These are phyloP conservation scores for Kalaharituber pfeilii DNA, from an alignment of 2,329 filamentous ascomycete species.

Conservation along the genomic window DNA sequence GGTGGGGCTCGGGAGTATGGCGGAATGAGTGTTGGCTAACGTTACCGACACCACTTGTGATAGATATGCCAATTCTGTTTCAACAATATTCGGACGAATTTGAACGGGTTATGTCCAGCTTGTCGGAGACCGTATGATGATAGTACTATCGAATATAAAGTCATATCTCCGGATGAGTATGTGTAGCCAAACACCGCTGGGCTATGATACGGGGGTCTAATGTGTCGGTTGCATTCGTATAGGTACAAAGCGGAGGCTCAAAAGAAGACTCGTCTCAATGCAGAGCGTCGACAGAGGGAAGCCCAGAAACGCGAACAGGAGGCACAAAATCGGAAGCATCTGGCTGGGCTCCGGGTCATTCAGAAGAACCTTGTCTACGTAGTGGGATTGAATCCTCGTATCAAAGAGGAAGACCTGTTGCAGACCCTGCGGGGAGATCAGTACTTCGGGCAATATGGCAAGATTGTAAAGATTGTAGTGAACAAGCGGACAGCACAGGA, in stretches of 20 bases:
- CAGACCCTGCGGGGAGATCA: conserved; percentile 77
- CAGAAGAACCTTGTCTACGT: conserved; percentile 99
- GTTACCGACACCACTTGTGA: not conserved
- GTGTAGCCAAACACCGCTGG: conserved; percentile 25
- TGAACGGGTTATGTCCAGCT: conserved; percentile 94
- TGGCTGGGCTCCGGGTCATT: conserved; percentile 85
- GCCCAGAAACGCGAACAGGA: conserved; percentile 92
- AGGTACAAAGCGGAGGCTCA: conserved; percentile 36
- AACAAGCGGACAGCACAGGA: conserved; percentile 75
- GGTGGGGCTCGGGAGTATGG: too few species aligned
- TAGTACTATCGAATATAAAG: conserved; percentile 91
- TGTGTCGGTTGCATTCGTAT: conserved; percentile 2
- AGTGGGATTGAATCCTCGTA: conserved; percentile 77
- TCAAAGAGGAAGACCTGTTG: conserved; percentile 79
- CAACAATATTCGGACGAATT: conserved; percentile 97
- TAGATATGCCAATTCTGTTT: conserved; percentile 99
- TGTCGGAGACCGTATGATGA: conserved; percentile 92
- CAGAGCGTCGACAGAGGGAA: conserved; percentile 76
- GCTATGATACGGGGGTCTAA: not conserved
- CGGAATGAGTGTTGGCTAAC: not conserved
- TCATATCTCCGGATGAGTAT: conserved; percentile 87
- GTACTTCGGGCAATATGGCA: conserved; percentile 96
- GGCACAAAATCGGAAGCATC: conserved; percentile 83
- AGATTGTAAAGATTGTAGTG: conserved; percentile 96
- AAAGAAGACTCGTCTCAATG: conserved; percentile 76